Evolutionary conservation across 208 protist species (phyloP), one percentile per base, ranked within the genome.

Genomic region (Leishmania major): DNA sequence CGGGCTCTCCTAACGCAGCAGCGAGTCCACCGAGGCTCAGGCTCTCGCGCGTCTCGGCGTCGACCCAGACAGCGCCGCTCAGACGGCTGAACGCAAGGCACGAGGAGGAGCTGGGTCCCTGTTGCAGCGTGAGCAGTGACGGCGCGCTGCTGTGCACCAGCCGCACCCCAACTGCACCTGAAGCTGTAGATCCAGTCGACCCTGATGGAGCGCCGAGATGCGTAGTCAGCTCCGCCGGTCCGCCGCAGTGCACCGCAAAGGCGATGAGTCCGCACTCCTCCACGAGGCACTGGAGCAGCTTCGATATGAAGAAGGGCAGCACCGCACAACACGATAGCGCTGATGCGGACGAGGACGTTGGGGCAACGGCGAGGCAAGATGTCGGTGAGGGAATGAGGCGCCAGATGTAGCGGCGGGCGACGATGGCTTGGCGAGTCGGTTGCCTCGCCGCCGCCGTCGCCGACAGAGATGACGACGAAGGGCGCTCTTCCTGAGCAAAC

Each of bases 31-130:
- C 81, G 57, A 90, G 70, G 4, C 82, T 87, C n/a, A 85, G 75
- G 19, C 80, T 45, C 13, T 85, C 87, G 49, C 90, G 85, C 37
- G 91, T 87, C 59, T 85, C 87, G 22, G 76, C 86, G 3, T 70
- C 69, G 11, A 94, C 75, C 91, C 91, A 94, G 55, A 64, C 78
- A 40, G 85, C 78, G 6, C 87, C 78, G 82, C 93, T 96, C 37
- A 96, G 85, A 1, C 91, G 89, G 71, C 89, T 96, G 84, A 91
- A 94, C 66, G 84, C 83, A 15, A 77, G 49, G 79, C 88, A 91
- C 67, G 83, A 80, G 31, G 76, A 82, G 28, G 88, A 85, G 77
- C 85, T 89, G 22, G 78, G 57, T 15, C 84, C 85, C 28, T 82
- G 84, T 25, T 70, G 78, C 47, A 79, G n/a, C 28, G 77, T 51